Percentiles rank a stretch among this genome's conserved stretches.
These are phyloP conservation scores for Lasiodiplodia theobromae DNA, from an alignment of 2,329 filamentous ascomycete genomes.

Conservation along the genomic window DNA sequence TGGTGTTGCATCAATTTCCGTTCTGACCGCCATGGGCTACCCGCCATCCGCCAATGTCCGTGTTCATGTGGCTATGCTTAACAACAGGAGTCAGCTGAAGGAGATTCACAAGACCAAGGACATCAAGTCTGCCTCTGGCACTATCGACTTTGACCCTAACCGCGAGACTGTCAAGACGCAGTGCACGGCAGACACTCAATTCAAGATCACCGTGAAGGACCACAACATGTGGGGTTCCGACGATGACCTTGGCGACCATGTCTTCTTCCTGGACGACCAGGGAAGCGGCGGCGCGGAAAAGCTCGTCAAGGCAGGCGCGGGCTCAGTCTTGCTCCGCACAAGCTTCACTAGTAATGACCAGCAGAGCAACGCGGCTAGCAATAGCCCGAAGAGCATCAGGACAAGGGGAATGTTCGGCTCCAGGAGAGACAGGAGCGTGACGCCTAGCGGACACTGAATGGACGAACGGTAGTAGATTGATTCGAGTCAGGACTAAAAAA, in stretches of 20 bases:
- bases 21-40: constrained; percentile 81
- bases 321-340: constrained; percentile 76
- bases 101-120: constrained; percentile 92
- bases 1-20: constrained; percentile 80
- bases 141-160: constrained; percentile 65
- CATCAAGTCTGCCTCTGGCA: constrained; percentile 73
- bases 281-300: constrained; percentile 73
- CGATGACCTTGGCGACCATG: constrained; percentile 80
- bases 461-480: not conserved
- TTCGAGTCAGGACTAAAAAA: not conserved
- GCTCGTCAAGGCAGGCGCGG: constrained; percentile 74
- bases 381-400: constrained; percentile 34
- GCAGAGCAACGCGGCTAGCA: constrained; percentile 31
- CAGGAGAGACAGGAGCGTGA: constrained; percentile 29
- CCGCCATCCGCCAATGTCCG: constrained; percentile 80
- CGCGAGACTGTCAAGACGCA: constrained; percentile 77
- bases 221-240: constrained; percentile 86
- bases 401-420: constrained; percentile 33
- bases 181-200: constrained; percentile 83
- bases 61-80: constrained; percentile 61
- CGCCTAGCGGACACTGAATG: constrained; percentile 29
- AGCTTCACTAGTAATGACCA: constrained; percentile 67
- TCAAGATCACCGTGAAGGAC: constrained; percentile 85
- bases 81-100: constrained; percentile 67
- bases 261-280: constrained; percentile 92